These are phyloP conservation scores for Linnemannia schmuckeri DNA, from an alignment of 192 early-diverging fungal species.

Conservation along the genomic window DNA sequence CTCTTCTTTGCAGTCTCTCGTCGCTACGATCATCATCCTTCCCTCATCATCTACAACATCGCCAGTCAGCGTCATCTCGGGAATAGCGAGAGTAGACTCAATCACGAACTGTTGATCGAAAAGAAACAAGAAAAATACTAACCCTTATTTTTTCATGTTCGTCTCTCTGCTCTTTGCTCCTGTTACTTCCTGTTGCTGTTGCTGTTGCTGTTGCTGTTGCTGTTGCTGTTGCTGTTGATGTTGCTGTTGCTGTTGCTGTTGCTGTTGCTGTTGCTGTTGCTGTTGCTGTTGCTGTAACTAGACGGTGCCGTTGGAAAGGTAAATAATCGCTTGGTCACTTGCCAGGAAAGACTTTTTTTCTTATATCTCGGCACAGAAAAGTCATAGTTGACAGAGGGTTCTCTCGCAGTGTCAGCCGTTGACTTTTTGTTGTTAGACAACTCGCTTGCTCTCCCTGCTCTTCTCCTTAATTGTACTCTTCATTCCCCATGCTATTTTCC, in stretches of 20 bases:
- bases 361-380: neutral
- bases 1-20: neutral
- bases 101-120: neutral
- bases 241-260: neutral
- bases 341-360: neutral
- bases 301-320: conserved; percentile 29
- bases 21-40: neutral
- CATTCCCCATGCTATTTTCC: neutral
- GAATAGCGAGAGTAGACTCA: neutral
- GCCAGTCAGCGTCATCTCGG: neutral
- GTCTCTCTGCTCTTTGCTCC: neutral
- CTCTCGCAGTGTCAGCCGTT: neutral
- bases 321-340: conserved; percentile 1
- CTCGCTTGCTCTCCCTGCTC: neutral
- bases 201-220: neutral
- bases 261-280: neutral
- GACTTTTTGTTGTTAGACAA: neutral
- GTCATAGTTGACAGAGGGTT: neutral
- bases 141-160: neutral
- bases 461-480: neutral
- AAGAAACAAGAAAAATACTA: neutral
- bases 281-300: neutral
- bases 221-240: neutral
- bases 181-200: neutral
- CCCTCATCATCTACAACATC: neutral